Evolutionary conservation across 169 alveolate species (phyloP).

Genomic region (Pseudocohnilembus persalinus): DNA sequence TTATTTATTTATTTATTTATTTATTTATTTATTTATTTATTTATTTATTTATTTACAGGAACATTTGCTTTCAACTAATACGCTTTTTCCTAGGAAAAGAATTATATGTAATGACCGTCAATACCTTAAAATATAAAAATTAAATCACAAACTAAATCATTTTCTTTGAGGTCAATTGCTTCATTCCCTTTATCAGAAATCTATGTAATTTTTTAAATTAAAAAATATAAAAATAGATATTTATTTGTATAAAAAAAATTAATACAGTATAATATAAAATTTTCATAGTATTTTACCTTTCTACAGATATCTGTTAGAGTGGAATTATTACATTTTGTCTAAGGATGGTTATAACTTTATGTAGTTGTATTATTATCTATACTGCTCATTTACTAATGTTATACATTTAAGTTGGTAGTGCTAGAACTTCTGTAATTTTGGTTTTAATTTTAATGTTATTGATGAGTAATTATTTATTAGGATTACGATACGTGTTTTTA

Average conservation of each 20-base stretch:
- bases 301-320: neutral
- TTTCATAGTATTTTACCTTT: neutral
- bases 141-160: constrained; percentile 69
- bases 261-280: neutral
- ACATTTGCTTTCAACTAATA: constrained; percentile 60
- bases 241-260: too few relatives aligned
- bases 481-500: neutral
- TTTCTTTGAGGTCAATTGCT: constrained; percentile 57
- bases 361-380: neutral
- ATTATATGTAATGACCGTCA: constrained; percentile 71
- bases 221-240: too few relatives aligned
- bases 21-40: too few relatives aligned
- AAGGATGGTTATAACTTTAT: neutral
- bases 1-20: too few relatives aligned
- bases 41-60: constrained; percentile 24
- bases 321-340: neutral
- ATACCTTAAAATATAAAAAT: constrained; percentile 75
- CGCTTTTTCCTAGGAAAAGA: constrained; percentile 60
- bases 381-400: too few relatives aligned
- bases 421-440: neutral
- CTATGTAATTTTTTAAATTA: neutral
- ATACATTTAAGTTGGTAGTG: neutral
- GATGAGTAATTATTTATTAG: too few relatives aligned
- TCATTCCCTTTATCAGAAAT: constrained; percentile 26
- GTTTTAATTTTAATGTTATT: neutral